Conservation (phyloP, 1,139 yeast genomes). For the Blastobotrys petasosporus region DNA sequence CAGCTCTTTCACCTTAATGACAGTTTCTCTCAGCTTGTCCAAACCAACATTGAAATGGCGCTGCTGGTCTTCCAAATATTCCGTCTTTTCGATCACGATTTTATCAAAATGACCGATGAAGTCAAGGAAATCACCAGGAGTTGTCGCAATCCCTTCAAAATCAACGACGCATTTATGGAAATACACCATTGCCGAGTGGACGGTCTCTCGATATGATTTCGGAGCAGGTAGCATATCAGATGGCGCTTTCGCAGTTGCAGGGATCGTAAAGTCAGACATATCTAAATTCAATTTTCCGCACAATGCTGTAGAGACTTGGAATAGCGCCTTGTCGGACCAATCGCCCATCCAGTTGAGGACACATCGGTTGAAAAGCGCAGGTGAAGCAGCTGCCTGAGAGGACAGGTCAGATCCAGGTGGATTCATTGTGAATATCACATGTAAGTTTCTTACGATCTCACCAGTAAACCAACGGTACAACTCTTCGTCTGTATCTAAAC, state of each 20-base stretch:
- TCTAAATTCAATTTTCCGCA: conserved; percentile 50
- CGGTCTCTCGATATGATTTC: conserved; percentile 41
- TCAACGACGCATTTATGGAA: conserved; percentile 38
- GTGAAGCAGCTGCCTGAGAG: conserved; percentile 59
- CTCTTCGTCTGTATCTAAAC: conserved; percentile 68
- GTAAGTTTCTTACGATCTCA: conserved; percentile 66
- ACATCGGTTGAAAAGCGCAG: conserved; percentile 89
- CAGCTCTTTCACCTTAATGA: conserved; percentile 61
- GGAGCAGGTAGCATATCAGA: conserved; percentile 16
- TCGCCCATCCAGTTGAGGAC: conserved; percentile 87
- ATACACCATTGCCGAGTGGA: conserved; percentile 44
- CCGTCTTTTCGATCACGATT: conserved; percentile 42
- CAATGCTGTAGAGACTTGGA: conserved; percentile 44
- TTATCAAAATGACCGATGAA: conserved; percentile 45
- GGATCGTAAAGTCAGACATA: conserved; percentile 35
- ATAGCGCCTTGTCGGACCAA: conserved; percentile 55
- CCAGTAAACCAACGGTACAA: conserved; percentile 67
- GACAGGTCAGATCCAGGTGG: conserved; percentile 43
- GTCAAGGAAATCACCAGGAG: conserved; percentile 55
- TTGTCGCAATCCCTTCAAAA: conserved; percentile 16
- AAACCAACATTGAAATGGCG: conserved; percentile 69
- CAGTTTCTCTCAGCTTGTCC: conserved; percentile 71
- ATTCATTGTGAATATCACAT: conserved; percentile 73
- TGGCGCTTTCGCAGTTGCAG: conserved; percentile 28
- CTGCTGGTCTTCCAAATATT: conserved; percentile 57